A percentile compares a stretch with the other conserved stretches of the same genome.
These are phyloP conservation scores for Hyphopichia fennica DNA, from an alignment of 1,139 yeast genomes.

Conservation along the genomic window DNA sequence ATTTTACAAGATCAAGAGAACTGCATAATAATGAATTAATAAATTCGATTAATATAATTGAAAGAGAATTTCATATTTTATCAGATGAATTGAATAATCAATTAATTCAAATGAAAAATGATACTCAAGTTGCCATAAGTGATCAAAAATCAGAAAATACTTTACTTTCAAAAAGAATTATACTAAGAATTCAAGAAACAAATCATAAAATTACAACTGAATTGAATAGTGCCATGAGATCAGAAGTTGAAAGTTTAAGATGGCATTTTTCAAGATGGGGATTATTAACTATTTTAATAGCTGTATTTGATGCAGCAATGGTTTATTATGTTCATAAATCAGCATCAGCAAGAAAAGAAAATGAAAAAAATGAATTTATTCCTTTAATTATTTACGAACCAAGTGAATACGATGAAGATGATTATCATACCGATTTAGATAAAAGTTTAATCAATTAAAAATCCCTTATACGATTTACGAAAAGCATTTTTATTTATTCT, in stretches of 20 bases:
- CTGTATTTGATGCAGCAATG: conserved; percentile 44
- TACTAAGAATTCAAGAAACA: conserved; percentile 76
- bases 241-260: conserved; percentile 83
- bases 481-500: no score
- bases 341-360: conserved; percentile 22
- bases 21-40: conserved; percentile 68
- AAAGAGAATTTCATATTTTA: conserved; percentile 67
- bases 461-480: background rate
- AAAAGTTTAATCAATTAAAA: conserved; percentile 11
- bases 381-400: conserved; percentile 51
- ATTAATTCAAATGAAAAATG: conserved; percentile 65
- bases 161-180: conserved; percentile 67
- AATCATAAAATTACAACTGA: conserved; percentile 85
- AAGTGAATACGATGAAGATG: conserved; percentile 50
- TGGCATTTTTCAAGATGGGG: conserved; percentile 96
- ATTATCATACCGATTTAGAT: conserved; percentile 47
- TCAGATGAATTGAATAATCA: conserved; percentile 79
- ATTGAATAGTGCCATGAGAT: conserved; percentile 75
- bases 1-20: conserved; percentile 73
- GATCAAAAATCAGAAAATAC: conserved; percentile 88
- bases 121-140: conserved; percentile 78
- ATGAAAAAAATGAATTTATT: conserved; percentile 35
- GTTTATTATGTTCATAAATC: conserved; percentile 39
- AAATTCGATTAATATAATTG: conserved; percentile 65
- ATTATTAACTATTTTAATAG: conserved; percentile 54